Evolutionary conservation across 2,329 filamentous ascomycete genomes (phyloP).

Genomic region (Fusarium haematococcum): DNA sequence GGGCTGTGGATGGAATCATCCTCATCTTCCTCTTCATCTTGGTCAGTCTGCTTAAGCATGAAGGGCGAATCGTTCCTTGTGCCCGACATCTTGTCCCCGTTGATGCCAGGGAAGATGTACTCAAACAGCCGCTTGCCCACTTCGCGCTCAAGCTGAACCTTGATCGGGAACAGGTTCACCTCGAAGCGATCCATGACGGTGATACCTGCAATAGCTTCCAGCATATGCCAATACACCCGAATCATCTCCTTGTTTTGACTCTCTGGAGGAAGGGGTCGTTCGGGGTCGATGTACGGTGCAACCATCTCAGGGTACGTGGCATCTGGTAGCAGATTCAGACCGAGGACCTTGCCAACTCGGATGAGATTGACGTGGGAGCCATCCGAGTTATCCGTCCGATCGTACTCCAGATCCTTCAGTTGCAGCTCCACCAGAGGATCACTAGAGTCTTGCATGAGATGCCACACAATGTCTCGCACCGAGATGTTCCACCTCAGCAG

Average conservation of each 20-base stretch:
- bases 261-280: constrained; percentile 57
- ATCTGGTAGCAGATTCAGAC: constrained; percentile 89
- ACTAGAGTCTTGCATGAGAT: constrained; percentile 87
- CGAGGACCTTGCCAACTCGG: constrained; percentile 87
- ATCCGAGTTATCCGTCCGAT: constrained; percentile 96
- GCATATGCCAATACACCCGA: constrained; percentile 96
- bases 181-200: constrained; percentile 98
- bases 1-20: constrained; percentile 55
- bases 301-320: constrained; percentile 98
- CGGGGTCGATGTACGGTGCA: constrained; percentile 82
- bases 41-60: constrained; percentile 56
- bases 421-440: constrained; percentile 94
- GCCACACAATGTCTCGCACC: constrained; percentile 97
- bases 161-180: constrained; percentile 91
- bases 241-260: constrained; percentile 82
- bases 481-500: constrained; percentile 92
- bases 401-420: constrained; percentile 89
- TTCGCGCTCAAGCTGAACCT: constrained; percentile 92
- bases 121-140: constrained; percentile 94
- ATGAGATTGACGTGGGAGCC: constrained; percentile 95
- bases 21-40: constrained; percentile 61
- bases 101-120: constrained; percentile 93
- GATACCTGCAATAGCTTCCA: constrained; percentile 97
- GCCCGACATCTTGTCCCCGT: constrained; percentile 61
- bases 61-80: constrained; percentile 72